Base-by-base conservation (phyloP, 1,139 yeast genomes). In the Schizosaccharomyces versatilis region DNA sequence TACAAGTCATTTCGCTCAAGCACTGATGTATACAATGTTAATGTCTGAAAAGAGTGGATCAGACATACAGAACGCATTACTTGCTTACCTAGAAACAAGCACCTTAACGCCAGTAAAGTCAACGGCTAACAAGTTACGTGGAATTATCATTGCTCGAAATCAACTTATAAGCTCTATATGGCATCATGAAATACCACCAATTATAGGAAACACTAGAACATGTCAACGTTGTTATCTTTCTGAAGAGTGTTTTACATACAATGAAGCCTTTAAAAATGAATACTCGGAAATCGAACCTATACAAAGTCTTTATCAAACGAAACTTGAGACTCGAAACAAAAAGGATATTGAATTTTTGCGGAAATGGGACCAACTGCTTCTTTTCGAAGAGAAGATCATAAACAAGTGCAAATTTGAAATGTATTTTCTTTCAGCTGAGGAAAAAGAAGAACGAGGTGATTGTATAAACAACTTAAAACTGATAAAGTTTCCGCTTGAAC, bases 1-100 rank as follows among this genome's bases (percentile, higher is more conserved):
- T 54, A 72, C 79, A 54, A 68, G 81, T 3, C 96, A 90, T 65
- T 78, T 82, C 52, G 95, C 94, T 0, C 99, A 90, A 64, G 83
- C 94, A 0, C 74, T 88, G 0, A 70, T 93, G n/a, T 90, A 90
- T 65, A 80, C 94, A 0, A 68, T 90, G 17, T 69, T 90, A 58
- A 73, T 86, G 62, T 78, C 79, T 54, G 97, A 90, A 60, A 70
- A 94, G 44, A 90, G 90, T 64, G 61, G 59, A 42, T 53, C 80
- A 55, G 80, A 80, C 44, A 74, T 84, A 2, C 71, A 74, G 9
- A 76, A 79, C 56, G 84, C 81, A 54, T 67, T 86, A 48, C 69
- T 90, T 48, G 84, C 82, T 17, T 90, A 88, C 65, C 79, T 95
- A 0, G 80, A 79, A 59, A 73, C 75, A 41, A 72, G 73, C 53